Conservation (phyloP, 1,284 basidiomycete species). For the Mycena sp. region DNA sequence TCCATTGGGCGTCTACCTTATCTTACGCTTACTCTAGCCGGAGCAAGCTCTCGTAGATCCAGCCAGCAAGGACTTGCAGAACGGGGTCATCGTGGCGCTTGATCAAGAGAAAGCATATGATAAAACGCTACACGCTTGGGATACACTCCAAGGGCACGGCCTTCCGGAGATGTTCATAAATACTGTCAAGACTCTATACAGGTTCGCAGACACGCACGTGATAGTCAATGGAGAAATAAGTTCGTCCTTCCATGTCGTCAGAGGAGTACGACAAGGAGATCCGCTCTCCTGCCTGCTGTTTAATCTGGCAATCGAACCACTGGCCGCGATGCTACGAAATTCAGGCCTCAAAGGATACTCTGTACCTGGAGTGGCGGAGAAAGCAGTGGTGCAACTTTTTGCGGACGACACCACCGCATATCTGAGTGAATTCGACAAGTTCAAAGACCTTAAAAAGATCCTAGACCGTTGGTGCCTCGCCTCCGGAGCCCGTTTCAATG, state of each 20-base stretch:
- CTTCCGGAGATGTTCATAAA: slow-evolving; percentile 29
- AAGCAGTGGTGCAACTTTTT: too few species aligned
- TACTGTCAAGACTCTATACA: slow-evolving; percentile 31
- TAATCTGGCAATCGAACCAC: too few species aligned
- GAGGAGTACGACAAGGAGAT: slow-evolving; percentile 38
- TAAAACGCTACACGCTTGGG: slow-evolving; percentile 21
- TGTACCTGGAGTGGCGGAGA: neutral
- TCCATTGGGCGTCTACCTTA: too few species aligned
- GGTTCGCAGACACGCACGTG: slow-evolving; percentile 20
- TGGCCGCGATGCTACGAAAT: neutral
- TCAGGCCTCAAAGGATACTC: neutral
- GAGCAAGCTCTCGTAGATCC: too few species aligned
- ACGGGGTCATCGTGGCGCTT: slow-evolving; percentile 25
- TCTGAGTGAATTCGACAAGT: too few species aligned
- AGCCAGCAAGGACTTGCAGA: slow-evolving; percentile 15
- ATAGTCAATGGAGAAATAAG: slow-evolving; percentile 33
- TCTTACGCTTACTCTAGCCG: too few species aligned
- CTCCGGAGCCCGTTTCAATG: slow-evolving; percentile 20
- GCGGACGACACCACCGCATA: too few species aligned
- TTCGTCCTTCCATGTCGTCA: slow-evolving; percentile 6
- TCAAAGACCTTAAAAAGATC: neutral
- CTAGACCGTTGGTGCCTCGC: slow-evolving; percentile 23
- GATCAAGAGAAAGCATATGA: slow-evolving; percentile 23
- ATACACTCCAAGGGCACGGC: slow-evolving; percentile 11
- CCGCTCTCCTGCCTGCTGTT: slow-evolving; percentile 34